Percentiles rank a stretch among this genome's conserved stretches.
Evolutionary conservation across 352 stramenopile species (phyloP).

Genomic region (Phytophthora melonis): DNA sequence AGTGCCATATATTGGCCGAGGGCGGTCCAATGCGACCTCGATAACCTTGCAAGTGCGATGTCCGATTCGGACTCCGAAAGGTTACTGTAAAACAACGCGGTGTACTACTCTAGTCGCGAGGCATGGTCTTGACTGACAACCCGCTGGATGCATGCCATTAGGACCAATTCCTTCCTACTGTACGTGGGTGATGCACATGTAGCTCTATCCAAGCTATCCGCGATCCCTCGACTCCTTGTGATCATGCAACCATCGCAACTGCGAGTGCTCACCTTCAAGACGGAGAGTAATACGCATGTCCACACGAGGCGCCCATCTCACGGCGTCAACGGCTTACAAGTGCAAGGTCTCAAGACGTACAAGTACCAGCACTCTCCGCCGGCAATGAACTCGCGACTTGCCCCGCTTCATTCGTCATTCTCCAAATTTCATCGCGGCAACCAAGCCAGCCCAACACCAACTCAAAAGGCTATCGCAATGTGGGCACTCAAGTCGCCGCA

Average conservation of each 20-base stretch:
- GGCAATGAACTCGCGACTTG: neutral
- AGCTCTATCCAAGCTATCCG: neutral
- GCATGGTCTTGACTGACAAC: neutral
- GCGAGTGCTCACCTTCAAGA: neutral
- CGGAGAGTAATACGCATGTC: neutral
- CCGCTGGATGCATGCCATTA: conserved; percentile 8
- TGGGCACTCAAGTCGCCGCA: neutral
- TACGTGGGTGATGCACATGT: neutral
- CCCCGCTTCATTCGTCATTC: neutral
- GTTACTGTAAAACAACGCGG: neutral
- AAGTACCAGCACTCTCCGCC: neutral
- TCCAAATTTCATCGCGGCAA: neutral
- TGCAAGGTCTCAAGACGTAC: neutral
- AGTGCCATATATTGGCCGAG: too few species aligned
- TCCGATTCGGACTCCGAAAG: neutral
- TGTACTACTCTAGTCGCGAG: neutral
- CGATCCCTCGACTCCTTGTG: neutral
- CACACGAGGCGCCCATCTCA: neutral
- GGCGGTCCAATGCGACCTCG: neutral
- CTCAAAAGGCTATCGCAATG: neutral
- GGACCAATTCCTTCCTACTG: too few species aligned
- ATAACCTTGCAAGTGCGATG: neutral
- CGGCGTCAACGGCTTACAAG: neutral
- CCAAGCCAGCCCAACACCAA: neutral
- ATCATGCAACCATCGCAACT: neutral